Conservation (phyloP, 495 filamentous ascomycete species). For the Trichoderma gamsii region DNA sequence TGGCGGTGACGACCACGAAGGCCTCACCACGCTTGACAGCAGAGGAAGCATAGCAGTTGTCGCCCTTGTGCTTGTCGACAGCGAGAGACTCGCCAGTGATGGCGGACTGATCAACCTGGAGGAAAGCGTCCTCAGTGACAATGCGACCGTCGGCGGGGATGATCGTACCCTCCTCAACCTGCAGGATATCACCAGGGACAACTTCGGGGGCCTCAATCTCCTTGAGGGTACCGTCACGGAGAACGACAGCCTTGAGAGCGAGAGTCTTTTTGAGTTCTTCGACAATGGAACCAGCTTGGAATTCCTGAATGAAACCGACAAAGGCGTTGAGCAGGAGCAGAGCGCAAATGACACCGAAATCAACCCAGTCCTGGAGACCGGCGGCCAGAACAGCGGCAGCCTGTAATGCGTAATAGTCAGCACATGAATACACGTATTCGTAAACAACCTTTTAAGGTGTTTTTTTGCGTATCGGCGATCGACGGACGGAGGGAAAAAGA, state of each 20-base stretch:
- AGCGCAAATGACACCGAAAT: constrained; percentile 73
- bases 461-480: constrained; percentile 7
- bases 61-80: constrained; percentile 76
- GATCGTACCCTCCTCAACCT: constrained; percentile 86
- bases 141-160: constrained; percentile 84
- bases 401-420: constrained; percentile 30
- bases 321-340: constrained; percentile 71
- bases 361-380: constrained; percentile 75
- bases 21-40: constrained; percentile 85
- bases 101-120: constrained; percentile 88
- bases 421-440: constrained; percentile 14
- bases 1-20: constrained; percentile 72
- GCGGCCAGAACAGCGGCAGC: constrained; percentile 69
- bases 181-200: constrained; percentile 84
- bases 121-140: constrained; percentile 68
- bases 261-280: constrained; percentile 88
- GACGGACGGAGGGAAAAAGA: background rate
- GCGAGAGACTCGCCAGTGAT: constrained; percentile 91
- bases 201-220: constrained; percentile 74
- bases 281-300: constrained; percentile 83
- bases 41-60: constrained; percentile 77
- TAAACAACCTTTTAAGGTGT: background rate
- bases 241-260: constrained; percentile 75
- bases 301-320: constrained; percentile 86
- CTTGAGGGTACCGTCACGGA: constrained; percentile 64